These are phyloP conservation scores for Exophiala bonariae DNA, from an alignment of 2,329 filamentous ascomycete genomes.

Conservation along the genomic window DNA sequence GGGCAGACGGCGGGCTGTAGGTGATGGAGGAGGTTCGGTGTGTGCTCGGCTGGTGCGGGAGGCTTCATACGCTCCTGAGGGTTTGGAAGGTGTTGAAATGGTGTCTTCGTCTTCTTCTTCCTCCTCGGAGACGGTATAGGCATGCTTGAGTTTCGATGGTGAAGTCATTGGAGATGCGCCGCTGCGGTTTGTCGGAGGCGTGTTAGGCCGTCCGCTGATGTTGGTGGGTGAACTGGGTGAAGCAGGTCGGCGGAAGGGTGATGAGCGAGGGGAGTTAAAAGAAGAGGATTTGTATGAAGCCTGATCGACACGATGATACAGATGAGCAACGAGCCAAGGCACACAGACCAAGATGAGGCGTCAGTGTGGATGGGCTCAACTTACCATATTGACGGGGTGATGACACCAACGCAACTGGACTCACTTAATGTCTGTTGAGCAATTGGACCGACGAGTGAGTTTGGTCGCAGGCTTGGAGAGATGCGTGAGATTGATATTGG, in stretches of 20 bases:
- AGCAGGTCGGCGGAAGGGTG: constrained; percentile 68
- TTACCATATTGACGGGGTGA: too few relatives aligned
- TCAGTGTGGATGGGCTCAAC: not conserved
- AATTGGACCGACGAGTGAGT: too few relatives aligned
- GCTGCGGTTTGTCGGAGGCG: constrained; percentile 46
- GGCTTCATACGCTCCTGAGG: constrained; percentile 32
- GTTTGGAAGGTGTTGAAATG: constrained; percentile 43
- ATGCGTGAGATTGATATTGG: too few relatives aligned
- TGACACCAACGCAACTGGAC: too few relatives aligned
- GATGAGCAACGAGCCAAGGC: not conserved
- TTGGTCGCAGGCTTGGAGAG: too few relatives aligned
- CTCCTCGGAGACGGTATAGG: constrained; percentile 45
- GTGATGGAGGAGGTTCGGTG: constrained; percentile 39
- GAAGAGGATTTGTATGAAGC: constrained; percentile 40
- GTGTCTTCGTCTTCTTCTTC: constrained; percentile 31
- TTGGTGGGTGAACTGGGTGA: constrained; percentile 63
- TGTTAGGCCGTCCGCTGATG: constrained; percentile 46
- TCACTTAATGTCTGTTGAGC: too few relatives aligned
- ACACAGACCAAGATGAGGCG: not conserved
- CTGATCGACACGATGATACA: not conserved
- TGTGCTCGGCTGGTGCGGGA: constrained; percentile 18
- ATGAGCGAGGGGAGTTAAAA: constrained; percentile 69
- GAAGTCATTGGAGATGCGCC: constrained; percentile 43
- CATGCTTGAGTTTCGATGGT: constrained; percentile 49
- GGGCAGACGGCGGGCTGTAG: constrained; percentile 29